Evolutionary conservation across 352 stramenopile genomes (phyloP), one percentile per base, ranked within the genome.

Genomic region (Phytophthora chlamydospora): DNA sequence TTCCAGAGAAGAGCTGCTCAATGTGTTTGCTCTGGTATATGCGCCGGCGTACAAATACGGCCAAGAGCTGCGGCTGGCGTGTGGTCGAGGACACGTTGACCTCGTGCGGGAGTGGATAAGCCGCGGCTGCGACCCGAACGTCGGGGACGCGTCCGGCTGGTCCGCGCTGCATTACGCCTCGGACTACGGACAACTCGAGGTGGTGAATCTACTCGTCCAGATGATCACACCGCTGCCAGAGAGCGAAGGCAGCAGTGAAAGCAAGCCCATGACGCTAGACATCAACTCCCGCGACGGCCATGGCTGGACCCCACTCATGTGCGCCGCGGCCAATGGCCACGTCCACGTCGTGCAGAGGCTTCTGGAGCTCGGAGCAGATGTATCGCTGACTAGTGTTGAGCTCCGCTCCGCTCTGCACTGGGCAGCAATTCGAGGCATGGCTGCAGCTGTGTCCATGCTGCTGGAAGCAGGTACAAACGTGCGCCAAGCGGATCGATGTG

Each of bases 31-130:
- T 10, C 43, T 78, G 1, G 55, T 88, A 13, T 90, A 89, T 52
- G 78, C 84, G 0, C 84, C 84, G 4, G 80, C 80, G 2, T 89
- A 88, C 66, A 91, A 91, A 54, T 91, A 76, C 38, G 81, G 84
- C 0, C 78, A 93, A 36, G 71, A 89, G 13, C 62, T 93, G 2
- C 78, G 84, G 2, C 38, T 88, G 0, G 76, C 73, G 0, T 88
- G 76, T 62, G 80, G 82, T 31, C 80, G 84, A n/a, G 78, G 78
- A 0, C 62, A 88, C 39, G 11, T 78, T 4, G 67, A 85, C 1
- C 49, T 69, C 0, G 66, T 88, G 0, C 43, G 58, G 11, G 78
- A 91, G 51, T 71, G 71, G 50, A 69, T 89, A 34, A 64, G 58
- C 44, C 75, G 78, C 7, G 82, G 84, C 6, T 93, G 82, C 45